Base-by-base conservation (phyloP, 192 early-diverging fungal genomes). In the Backusella luteola region DNA sequence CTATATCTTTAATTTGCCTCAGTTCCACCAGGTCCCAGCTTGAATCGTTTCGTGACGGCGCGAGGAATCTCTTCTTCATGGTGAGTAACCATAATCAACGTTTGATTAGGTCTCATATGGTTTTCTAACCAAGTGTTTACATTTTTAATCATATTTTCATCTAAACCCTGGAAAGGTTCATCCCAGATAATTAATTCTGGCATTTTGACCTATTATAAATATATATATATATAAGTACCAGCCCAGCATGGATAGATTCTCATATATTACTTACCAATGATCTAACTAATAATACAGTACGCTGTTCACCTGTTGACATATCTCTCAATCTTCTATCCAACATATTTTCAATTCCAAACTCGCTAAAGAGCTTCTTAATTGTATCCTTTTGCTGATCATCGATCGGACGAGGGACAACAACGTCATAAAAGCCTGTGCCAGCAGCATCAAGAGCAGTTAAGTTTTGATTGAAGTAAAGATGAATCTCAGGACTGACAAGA, bases 101-200 rank as follows among this genome's bases (percentile, higher is more conserved):
- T 86, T 69, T 89, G 88, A 34, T 82, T 78, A 19, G 69, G 29
- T 2, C 72, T 26, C 73, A 89, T 77, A 59, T 85, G 76, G 39
- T 74, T 74, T 52, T 86, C 83, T 63, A 90, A 32, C 84, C 85
- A 90, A 32, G 17, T 38, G 21, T 86, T 85, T 8, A 81, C 76
- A 17, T 56, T 59, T 26, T 66, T 56, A 26, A 90, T 87, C 76
- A 74, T 76, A 7, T 68, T 73, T 14, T 84, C 78, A 75, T 90
- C 89, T 29, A 90, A 49, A 0, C 89, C 89, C 75, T 90, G 89
- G 39, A 88, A 90, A 23, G 87, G 87, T 73, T 90, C 89, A 79
- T 90, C 89, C 85, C 86, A 83, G 34, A 90, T 82, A 35, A 90
- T 53, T 39, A 90, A 73, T 34, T 53, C 36, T 5, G 84, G 85